Base-by-base conservation (phyloP, 1,139 yeast species). In the Hansenula sp. region DNA sequence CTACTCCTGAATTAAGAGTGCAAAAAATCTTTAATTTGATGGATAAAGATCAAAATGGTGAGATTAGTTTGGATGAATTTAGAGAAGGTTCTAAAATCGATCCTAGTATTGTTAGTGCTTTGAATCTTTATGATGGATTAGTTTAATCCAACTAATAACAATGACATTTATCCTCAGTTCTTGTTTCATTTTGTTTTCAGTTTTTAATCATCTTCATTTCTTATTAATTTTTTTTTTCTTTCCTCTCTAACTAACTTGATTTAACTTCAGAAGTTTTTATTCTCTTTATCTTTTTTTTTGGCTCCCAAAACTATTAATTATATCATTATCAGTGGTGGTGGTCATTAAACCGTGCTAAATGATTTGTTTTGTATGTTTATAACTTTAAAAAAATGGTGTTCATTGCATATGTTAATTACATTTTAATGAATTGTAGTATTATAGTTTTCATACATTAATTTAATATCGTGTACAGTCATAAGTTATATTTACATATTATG, bases 1-100 rank as follows among this genome's bases (percentile, higher is more conserved):
- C 81, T 41, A 90, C 98, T 0, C 99, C 99, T 0, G 97, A 91
- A 56, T 71, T 81, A 54, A 76, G 98, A 48, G 90, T 90, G 3
- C 77, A 81, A 45, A 90, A 90, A 71, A 81, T 93, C 46, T 93
- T 94, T 67, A 70, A 65, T 35, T 66, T 79, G 47, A 76, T 89
- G 76, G 88, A 82, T 50, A 86, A 87, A 60, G 79, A 85, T 58
- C 70, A 75, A 46, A 80, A 84, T 50, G 82, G 81, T 2, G 83
- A 77, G 50, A 80, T 93, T 41, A 77, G 84, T 18, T 66, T 84
- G 52, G 91, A 85, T 18, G 99, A 93, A 62, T 91, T 93, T 67
- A 77, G 82, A 54, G 84, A 80, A 57, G 88, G 94, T 33, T 80
- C 87, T 43, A 87, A 84, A 61, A 70, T 83, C 43, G 97, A 90